Base-by-base conservation (phyloP, 495 filamentous ascomycete genomes). In the Lasiosphaeria hispida region DNA sequence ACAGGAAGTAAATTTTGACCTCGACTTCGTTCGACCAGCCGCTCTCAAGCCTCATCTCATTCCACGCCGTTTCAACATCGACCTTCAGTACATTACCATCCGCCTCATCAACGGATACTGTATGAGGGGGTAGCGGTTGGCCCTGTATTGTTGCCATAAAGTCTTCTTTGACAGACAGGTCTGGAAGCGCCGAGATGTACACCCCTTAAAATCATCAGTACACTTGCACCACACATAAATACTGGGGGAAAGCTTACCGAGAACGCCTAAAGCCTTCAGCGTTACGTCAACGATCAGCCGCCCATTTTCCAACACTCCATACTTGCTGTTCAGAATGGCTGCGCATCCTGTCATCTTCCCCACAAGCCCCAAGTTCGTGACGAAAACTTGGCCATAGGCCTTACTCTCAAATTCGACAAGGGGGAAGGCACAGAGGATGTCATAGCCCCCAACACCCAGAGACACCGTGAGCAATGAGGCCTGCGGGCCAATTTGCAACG, bases 281-380 rank as follows among this genome's bases (percentile, higher is more conserved):
- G 75, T 79, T 7, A 85, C 80, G 59, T 83, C 81, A 14, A 92
- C 70, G 13, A 83, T 71, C 30, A 96, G 69, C 39, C 75, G 69
- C 3, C 88, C 85, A 42, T 82, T 86, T 23, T 82, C 73, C 9
- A 81, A 72, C 7, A 85, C 63, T 19, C 75, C 77, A 11, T 84
- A 79, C n/a, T 79, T 76, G 10, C 77, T 85, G 8, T 69, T 73
- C 1, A 87, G 64, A 11, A 97, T 76, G 0, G 91, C 94, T 0
- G 89, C 92, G 2, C 85, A 84, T 7, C 91, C 94, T 2, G 91
- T 91, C 87, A 97, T 95, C 69, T 96, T 96, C 13, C 81, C 89
- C 18, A 96, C 60, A 3, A 98, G 74, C 9, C 94, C 94, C 2
- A 98, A 70, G n/a, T 87, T 83, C 0, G 87, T 87, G 10, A 90